Conservation (phyloP, 2,329 filamentous ascomycete genomes). For the Pseudogymnoascus pannorum region DNA sequence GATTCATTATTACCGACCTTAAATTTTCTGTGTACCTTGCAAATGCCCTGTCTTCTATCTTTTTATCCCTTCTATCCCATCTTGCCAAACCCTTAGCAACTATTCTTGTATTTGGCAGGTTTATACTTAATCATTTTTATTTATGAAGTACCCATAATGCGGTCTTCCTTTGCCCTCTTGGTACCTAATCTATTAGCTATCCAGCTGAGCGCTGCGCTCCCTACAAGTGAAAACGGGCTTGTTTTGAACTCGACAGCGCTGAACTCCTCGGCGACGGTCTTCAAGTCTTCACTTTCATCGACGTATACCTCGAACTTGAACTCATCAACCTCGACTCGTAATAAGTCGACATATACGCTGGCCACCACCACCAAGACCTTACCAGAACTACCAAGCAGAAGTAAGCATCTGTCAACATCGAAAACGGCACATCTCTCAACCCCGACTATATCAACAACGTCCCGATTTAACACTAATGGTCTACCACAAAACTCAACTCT, state of each 20-base stretch:
- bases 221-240: not conserved
- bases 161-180: not conserved
- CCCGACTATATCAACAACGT: not conserved
- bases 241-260: not conserved
- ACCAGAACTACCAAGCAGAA: not conserved
- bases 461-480: not conserved
- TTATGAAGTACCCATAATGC: not conserved
- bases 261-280: not conserved
- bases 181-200: not conserved
- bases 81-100: not conserved
- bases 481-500: not conserved
- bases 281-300: not conserved
- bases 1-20: not conserved
- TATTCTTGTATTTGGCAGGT: not conserved
- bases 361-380: not conserved
- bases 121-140: not conserved
- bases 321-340: not conserved
- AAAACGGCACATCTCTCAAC: not conserved
- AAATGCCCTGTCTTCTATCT: not conserved
- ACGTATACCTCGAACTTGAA: not conserved
- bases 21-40: not conserved
- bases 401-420: not conserved
- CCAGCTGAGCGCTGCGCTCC: not conserved
- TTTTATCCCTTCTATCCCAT: not conserved
- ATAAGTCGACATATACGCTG: not conserved